Evolutionary conservation across 1,139 yeast genomes (phyloP).

Genomic region (Geotrichum histeridarum): DNA sequence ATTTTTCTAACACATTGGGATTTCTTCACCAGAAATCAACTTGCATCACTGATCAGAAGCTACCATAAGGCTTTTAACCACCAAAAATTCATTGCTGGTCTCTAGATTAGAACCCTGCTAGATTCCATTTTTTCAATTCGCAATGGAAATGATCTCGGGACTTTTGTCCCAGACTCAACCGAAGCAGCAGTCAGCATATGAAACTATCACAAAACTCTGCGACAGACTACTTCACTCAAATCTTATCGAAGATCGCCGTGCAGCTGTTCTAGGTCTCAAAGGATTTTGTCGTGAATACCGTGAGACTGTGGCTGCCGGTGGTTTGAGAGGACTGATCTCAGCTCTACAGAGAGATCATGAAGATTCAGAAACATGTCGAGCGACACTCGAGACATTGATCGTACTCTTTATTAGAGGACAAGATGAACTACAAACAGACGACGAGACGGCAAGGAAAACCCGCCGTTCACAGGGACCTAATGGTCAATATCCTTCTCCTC

Average conservation of each 20-base stretch:
- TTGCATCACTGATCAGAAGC: neutral
- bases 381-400: slow-evolving; percentile 78
- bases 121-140: slow-evolving; percentile 1
- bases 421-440: slow-evolving; percentile 44
- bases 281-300: slow-evolving; percentile 86
- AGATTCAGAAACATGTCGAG: slow-evolving; percentile 71
- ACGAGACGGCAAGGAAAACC: slow-evolving; percentile 39
- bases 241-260: slow-evolving; percentile 75
- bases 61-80: neutral
- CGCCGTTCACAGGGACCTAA: slow-evolving; percentile 29
- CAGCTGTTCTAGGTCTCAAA: slow-evolving; percentile 85
- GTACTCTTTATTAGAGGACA: slow-evolving; percentile 55
- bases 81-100: neutral
- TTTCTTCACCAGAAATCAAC: neutral
- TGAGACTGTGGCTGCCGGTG: slow-evolving; percentile 86
- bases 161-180: slow-evolving; percentile 46
- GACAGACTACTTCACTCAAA: slow-evolving; percentile 84
- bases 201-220: slow-evolving; percentile 82
- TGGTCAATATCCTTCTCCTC: slow-evolving; percentile 66
- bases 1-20: neutral
- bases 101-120: neutral
- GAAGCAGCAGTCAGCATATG: slow-evolving; percentile 64
- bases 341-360: slow-evolving; percentile 62
- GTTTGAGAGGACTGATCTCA: slow-evolving; percentile 66
- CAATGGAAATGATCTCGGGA: slow-evolving; percentile 45